A percentile compares a stretch with the other conserved stretches of the same genome.
Evolutionary conservation across 805 yeast genomes (phyloP).

Genomic region (Helenozyma rhizophorensis): DNA sequence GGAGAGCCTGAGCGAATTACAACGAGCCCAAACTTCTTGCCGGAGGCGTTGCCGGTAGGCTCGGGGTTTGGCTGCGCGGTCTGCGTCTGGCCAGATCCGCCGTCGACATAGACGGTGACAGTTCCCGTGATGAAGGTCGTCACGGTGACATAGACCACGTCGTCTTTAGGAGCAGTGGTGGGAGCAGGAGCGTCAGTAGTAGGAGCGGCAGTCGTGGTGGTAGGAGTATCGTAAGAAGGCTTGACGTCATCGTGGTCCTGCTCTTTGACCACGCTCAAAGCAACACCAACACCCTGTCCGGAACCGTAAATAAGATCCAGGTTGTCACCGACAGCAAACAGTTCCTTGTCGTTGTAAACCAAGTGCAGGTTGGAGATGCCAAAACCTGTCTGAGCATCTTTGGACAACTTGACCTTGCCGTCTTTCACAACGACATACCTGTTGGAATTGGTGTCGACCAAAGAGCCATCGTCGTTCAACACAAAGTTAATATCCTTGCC

Average conservation of each 20-base stretch:
- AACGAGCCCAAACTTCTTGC: constrained; percentile 16
- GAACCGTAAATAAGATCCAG: too few species aligned
- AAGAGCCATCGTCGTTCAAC: constrained; percentile 21
- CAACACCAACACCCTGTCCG: neutral
- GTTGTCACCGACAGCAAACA: constrained; percentile 3
- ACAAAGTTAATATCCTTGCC: constrained; percentile 14
- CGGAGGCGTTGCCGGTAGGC: constrained; percentile 6
- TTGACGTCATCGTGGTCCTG: neutral
- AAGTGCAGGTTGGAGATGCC: constrained; percentile 9
- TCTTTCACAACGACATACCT: constrained; percentile 13
- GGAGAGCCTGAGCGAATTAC: constrained; percentile 22
- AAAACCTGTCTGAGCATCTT: constrained; percentile 9
- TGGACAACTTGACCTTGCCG: constrained; percentile 5
- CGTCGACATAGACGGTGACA: too few species aligned
- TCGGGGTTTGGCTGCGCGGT: too few species aligned
- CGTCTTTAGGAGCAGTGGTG: too few species aligned
- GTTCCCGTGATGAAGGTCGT: constrained; percentile 1
- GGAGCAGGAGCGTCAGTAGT: too few species aligned
- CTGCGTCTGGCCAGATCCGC: constrained; percentile 1
- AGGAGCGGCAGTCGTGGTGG: too few species aligned
- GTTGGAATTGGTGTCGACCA: constrained; percentile 15
- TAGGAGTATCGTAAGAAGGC: too few species aligned
- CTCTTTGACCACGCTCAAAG: neutral
- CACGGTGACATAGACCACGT: too few species aligned
- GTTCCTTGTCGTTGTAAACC: constrained; percentile 2